These are phyloP conservation scores for Sedum album DNA, from an alignment of 164 flowering plant species.

Conservation along the genomic window DNA sequence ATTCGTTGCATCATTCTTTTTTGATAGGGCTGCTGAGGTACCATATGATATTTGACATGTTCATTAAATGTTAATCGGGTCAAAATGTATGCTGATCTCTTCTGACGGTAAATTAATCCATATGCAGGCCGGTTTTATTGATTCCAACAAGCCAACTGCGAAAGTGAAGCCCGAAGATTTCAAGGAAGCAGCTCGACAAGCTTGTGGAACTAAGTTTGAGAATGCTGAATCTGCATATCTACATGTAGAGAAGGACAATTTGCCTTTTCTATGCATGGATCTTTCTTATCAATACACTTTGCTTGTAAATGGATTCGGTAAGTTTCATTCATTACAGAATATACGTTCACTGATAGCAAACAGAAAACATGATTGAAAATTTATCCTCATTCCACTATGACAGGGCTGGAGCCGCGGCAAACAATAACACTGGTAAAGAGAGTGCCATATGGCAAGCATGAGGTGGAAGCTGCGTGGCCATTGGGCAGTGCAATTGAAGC, in stretches of 20 bases:
- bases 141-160: constrained; percentile 24
- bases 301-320: constrained; percentile 55
- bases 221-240: constrained; percentile 32
- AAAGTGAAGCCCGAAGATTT: constrained; percentile 38
- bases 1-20: constrained; percentile 96
- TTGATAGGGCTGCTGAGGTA: constrained; percentile 98
- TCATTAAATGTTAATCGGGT: background rate
- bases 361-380: background rate
- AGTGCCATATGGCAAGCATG: constrained; percentile 45
- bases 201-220: constrained; percentile 32
- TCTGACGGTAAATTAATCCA: constrained; percentile 12
- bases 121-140: constrained; percentile 58
- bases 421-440: constrained; percentile 79
- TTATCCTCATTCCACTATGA: constrained; percentile 4
- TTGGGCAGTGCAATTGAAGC: constrained; percentile 92
- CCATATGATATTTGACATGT: background rate
- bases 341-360: background rate
- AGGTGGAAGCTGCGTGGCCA: constrained; percentile 97
- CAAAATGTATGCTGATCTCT: background rate
- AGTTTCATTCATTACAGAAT: constrained; percentile 5
- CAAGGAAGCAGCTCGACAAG: constrained; percentile 37
- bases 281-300: constrained; percentile 42
- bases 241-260: constrained; percentile 25
- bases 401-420: constrained; percentile 78
- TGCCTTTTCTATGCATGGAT: constrained; percentile 56